Evolutionary conservation across 306 rosid species (phyloP).

Genomic region (Lathyrus aphaca): DNA sequence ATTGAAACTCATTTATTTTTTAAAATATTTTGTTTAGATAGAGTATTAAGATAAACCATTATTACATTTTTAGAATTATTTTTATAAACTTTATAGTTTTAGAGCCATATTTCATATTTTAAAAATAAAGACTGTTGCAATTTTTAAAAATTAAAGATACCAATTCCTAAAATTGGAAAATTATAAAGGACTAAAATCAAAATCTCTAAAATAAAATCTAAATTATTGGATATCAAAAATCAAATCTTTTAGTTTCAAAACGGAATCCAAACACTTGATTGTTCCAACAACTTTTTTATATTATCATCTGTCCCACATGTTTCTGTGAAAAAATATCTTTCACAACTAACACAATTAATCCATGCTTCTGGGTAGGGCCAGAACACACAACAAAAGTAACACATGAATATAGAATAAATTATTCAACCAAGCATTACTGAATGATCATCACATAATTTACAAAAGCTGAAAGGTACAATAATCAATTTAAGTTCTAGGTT

Average conservation of each 20-base stretch:
- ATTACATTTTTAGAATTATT: no score
- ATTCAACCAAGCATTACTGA: conserved; percentile 21
- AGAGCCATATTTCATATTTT: no score
- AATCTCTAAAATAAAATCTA: neutral
- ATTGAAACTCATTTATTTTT: no score
- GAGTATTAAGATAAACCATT: no score
- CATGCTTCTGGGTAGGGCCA: neutral
- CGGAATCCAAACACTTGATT: neutral
- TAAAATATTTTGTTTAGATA: no score
- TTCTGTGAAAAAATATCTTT: neutral
- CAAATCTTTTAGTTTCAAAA: neutral
- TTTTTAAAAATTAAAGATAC: no score
- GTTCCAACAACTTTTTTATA: neutral
- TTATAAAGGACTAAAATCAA: no score
- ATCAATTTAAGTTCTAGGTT: conserved; percentile 20
- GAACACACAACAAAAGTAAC: neutral
- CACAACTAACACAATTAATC: neutral
- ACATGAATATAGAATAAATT: conserved; percentile 22
- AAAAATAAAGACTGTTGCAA: no score
- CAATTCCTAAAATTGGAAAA: no score
- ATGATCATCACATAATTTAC: conserved; percentile 39
- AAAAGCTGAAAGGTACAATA: conserved; percentile 37
- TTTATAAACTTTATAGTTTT: no score
- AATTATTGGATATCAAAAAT: neutral
- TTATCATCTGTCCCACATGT: neutral